Conservation (phyloP, 2,329 filamentous ascomycete genomes). For the Mollisia scopiformis region DNA sequence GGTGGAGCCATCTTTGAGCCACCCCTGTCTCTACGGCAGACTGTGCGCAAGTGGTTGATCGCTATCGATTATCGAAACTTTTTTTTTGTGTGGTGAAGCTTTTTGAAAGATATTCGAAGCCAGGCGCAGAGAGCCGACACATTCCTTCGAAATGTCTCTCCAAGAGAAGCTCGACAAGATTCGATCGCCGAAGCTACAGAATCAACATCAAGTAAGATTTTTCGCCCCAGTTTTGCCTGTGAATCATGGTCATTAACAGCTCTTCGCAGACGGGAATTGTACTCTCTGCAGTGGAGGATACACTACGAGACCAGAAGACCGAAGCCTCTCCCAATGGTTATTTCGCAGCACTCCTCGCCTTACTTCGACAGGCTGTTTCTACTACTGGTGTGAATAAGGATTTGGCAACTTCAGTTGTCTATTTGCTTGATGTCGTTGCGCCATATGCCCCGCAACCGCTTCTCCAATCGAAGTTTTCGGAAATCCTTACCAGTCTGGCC, state of each 20-base stretch:
- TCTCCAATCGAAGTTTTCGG: constrained; percentile 91
- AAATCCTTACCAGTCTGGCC: constrained; percentile 85
- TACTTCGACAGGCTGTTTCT: constrained; percentile 77
- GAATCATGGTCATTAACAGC: constrained; percentile 6
- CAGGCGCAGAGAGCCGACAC: constrained; percentile 33
- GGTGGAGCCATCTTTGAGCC: not conserved
- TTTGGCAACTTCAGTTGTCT: constrained; percentile 83
- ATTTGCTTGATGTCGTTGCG: constrained; percentile 91
- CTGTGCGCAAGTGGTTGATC: constrained; percentile 15
- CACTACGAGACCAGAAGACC: constrained; percentile 84
- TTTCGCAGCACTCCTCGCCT: constrained; percentile 90
- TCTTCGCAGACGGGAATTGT: constrained; percentile 74
- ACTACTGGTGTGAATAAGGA: constrained; percentile 74
- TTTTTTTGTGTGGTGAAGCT: constrained; percentile 22
- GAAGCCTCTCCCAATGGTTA: constrained; percentile 86
- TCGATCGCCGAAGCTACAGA: constrained; percentile 93
- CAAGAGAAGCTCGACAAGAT: constrained; percentile 97
- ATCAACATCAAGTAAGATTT: constrained; percentile 78
- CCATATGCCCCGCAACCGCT: constrained; percentile 83
- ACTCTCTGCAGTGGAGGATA: constrained; percentile 89
- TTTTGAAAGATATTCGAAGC: constrained; percentile 17
- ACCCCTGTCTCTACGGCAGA: constrained; percentile 18
- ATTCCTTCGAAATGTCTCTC: constrained; percentile 57
- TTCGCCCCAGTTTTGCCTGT: not conserved
- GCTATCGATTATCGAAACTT: constrained; percentile 26